A percentile compares a stretch with the other conserved stretches of the same genome.
These are phyloP conservation scores for Cubamyces lactineus DNA, from an alignment of 768 basidiomycete species.

Conservation along the genomic window DNA sequence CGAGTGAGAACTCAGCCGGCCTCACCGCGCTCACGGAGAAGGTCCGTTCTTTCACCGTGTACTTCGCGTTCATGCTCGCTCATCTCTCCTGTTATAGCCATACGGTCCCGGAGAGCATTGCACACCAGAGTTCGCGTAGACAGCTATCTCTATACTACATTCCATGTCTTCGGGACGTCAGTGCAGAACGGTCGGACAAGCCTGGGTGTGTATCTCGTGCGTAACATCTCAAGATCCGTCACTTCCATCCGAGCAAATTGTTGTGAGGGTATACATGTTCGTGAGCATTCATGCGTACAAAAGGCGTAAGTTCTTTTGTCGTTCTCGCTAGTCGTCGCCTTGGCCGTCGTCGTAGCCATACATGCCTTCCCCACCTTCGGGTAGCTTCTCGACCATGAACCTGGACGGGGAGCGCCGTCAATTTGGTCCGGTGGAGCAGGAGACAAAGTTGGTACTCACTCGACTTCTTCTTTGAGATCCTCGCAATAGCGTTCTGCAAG, in stretches of 20 bases:
- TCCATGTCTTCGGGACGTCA: not conserved
- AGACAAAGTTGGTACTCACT: slow-evolving; percentile 49
- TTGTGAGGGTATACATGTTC: not conserved
- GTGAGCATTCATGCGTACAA: not conserved
- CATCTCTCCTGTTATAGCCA: slow-evolving; percentile 53
- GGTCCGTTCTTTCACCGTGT: slow-evolving; percentile 43
- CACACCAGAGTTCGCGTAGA: slow-evolving; percentile 68
- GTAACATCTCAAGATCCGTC: not conserved
- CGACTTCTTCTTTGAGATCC: slow-evolving; percentile 83
- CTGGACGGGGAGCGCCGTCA: slow-evolving; percentile 37
- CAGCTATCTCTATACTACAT: not conserved
- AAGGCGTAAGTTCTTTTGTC: not conserved
- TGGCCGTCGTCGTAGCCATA: slow-evolving; percentile 80
- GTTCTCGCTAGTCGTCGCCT: slow-evolving; percentile 67
- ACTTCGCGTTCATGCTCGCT: slow-evolving; percentile 13
- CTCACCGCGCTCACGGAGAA: slow-evolving; percentile 78
- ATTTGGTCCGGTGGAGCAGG: not conserved
- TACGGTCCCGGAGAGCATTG: slow-evolving; percentile 94
- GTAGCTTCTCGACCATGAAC: slow-evolving; percentile 69
- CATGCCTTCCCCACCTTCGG: slow-evolving; percentile 74
- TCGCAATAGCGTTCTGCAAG: slow-evolving; percentile 77
- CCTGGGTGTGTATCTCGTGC: not conserved
- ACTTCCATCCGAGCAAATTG: not conserved
- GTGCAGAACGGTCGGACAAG: not conserved
- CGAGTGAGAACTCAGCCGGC: slow-evolving; percentile 93